Base-by-base conservation (phyloP, 805 yeast species). In the Cyberlindnera nakhonratchasimensis region DNA sequence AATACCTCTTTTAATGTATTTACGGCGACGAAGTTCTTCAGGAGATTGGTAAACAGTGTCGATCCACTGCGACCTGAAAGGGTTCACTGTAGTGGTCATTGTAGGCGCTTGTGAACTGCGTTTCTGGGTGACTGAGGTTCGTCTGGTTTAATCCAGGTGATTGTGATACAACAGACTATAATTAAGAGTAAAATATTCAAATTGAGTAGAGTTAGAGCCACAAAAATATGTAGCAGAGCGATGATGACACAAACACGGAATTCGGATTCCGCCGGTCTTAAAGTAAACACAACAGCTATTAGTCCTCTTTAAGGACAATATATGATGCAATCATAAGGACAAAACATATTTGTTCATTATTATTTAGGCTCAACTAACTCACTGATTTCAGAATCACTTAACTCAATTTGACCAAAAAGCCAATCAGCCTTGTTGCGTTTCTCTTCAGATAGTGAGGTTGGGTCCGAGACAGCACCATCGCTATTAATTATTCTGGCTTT, bases 1-100 rank as follows among this genome's bases (percentile, higher is more conserved):
- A 46, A 78, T 69, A 8, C 82, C 82, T 56, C 75, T 74, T 54
- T 76, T 80, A 42, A 81, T 76, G 54, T 75, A 79, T 58, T 79
- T 83, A 42, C 80, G 71, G 50, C 82, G 70, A 40, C 82, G 69
- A 45, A 77, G 58, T 42, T 64, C 69, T 39, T 65, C 70, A 6
- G 68, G 66, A 4, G 65, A 57, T 16, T 35, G 43, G 21, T 39
- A 21, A 2, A 34, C 14, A 10, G 34, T 30, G 34, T 29, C 35
- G 32, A 11, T 25, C 39, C 36, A 45, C 37, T 19, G 18, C 12
- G 35, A 5, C 24, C 14, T 34, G 32, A 34, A 14, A 11, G 39
- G 19, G 7, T 18, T 32, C 22, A 29, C 13, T 16, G 29, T n/a
- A n/a, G n/a, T n/a, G n/a, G n/a, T n/a, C n/a, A n/a, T n/a, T n/a